phyloP scores from a whole-genome alignment of 441 rosid species.

The Erysimum cheiri region DNA sequence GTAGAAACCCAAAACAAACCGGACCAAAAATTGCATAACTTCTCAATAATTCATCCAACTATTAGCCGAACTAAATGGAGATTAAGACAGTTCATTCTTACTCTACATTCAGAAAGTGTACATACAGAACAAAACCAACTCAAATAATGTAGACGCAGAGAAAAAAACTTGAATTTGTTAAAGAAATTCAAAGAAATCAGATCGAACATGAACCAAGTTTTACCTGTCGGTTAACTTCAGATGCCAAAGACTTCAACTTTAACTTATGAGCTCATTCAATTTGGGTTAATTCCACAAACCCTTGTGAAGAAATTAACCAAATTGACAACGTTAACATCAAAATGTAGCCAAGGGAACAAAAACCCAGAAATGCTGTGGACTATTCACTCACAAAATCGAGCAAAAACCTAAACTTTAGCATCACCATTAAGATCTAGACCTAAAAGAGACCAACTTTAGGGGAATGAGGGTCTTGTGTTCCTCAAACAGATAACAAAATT shows the following conservation, averaged over 20 bases:
- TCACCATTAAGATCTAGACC: slow-evolving; percentile 31
- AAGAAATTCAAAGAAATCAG: slow-evolving; percentile 10
- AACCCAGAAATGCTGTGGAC: slow-evolving; percentile 27
- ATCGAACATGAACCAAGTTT: slow-evolving; percentile 7
- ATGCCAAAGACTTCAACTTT: slow-evolving; percentile 36
- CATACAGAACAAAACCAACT: slow-evolving; percentile 23
- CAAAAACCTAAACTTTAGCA: not conserved
- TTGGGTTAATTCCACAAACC: slow-evolving; percentile 13
- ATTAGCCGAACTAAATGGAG: slow-evolving; percentile 30
- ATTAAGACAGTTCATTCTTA: slow-evolving; percentile 25
- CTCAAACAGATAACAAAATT: slow-evolving; percentile 35
- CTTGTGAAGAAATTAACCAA: not conserved
- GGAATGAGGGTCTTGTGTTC: slow-evolving; percentile 27
- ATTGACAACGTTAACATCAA: slow-evolving; percentile 2
- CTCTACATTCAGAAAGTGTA: slow-evolving; percentile 16
- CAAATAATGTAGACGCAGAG: slow-evolving; percentile 6
- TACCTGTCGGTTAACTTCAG: slow-evolving; percentile 31
- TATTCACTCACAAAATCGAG: not conserved
- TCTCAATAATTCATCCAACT: slow-evolving; percentile 28
- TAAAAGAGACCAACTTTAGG: not conserved
- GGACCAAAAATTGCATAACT: not conserved
- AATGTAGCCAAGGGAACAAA: slow-evolving; percentile 23
- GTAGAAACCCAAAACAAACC: slow-evolving; percentile 3
- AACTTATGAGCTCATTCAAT: not conserved
- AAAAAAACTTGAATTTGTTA: not conserved